These are phyloP conservation scores for Xylaria hypoxylon DNA, from an alignment of 2,329 filamentous ascomycete genomes.

Conservation along the genomic window DNA sequence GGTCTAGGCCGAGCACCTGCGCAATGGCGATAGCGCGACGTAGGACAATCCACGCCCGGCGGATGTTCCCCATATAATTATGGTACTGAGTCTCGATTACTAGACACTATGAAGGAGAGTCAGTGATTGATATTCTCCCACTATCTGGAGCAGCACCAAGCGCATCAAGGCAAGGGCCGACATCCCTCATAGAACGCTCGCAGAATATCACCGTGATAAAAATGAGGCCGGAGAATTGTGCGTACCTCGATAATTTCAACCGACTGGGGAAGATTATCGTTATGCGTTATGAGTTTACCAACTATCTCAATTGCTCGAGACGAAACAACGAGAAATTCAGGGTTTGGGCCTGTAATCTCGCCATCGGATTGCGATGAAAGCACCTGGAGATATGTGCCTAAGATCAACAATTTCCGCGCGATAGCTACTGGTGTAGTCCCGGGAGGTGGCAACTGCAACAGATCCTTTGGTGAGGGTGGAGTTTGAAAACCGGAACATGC, in stretches of 20 bases:
- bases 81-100: slow-evolving; percentile 61
- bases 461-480: slow-evolving; percentile 25
- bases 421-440: slow-evolving; percentile 28
- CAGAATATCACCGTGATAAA: not conserved
- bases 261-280: slow-evolving; percentile 59
- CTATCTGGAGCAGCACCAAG: not conserved
- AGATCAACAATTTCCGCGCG: slow-evolving; percentile 29
- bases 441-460: slow-evolving; percentile 30
- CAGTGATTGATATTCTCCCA: slow-evolving; percentile 45
- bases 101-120: slow-evolving; percentile 45
- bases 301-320: slow-evolving; percentile 46
- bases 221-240: not conserved
- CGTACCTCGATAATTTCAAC: slow-evolving; percentile 59
- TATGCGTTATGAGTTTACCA: slow-evolving; percentile 55
- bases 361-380: slow-evolving; percentile 21
- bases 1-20: slow-evolving; percentile 55
- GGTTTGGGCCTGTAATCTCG: not conserved
- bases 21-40: slow-evolving; percentile 60
- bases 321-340: slow-evolving; percentile 23
- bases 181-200: not conserved
- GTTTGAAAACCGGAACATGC: slow-evolving; percentile 32
- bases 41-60: slow-evolving; percentile 58
- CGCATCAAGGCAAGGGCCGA: not conserved
- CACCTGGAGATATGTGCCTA: slow-evolving; percentile 35
- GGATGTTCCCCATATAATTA: slow-evolving; percentile 60